phyloP scores from a whole-genome alignment of 1,284 basidiomycete species.

The Volvariella surrecta region DNA sequence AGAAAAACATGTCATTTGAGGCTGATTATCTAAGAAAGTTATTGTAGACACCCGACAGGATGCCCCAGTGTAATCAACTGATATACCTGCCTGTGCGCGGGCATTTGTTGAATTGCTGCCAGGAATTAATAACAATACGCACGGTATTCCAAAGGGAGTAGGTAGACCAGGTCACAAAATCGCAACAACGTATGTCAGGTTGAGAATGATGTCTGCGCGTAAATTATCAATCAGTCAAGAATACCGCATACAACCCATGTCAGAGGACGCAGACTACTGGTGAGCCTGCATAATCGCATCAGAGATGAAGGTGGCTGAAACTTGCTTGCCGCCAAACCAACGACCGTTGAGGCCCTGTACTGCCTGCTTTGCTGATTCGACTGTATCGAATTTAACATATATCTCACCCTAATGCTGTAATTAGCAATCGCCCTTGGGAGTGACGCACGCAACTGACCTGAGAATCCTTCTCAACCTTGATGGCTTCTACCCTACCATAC shows the following conservation, averaged over 20 bases:
- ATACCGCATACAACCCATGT: constrained; percentile 8
- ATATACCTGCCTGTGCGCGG: constrained; percentile 30
- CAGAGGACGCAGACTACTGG: constrained; percentile 33
- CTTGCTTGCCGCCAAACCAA: constrained; percentile 89
- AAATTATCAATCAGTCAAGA: not conserved
- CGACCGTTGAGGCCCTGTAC: constrained; percentile 88
- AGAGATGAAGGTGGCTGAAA: constrained; percentile 81
- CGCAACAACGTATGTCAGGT: constrained; percentile 20
- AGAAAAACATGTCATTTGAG: not conserved
- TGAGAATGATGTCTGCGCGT: not conserved
- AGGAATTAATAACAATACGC: constrained; percentile 20
- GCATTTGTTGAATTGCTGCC: constrained; percentile 12
- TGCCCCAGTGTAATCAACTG: constrained; percentile 20
- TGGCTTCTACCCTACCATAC: constrained; percentile 81
- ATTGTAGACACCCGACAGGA: constrained; percentile 19
- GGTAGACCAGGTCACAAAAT: constrained; percentile 12
- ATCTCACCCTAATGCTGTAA: constrained; percentile 81
- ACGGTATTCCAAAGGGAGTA: constrained; percentile 24
- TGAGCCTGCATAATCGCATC: constrained; percentile 92
- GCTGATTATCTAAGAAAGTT: constrained; percentile 4
- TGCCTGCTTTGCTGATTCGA: constrained; percentile 78
- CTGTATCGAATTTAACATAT: constrained; percentile 83
- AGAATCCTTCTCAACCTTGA: constrained; percentile 93
- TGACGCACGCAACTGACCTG: constrained; percentile 45
- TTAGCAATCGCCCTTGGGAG: constrained; percentile 7